Evolutionary conservation across 768 basidiomycete species (phyloP), one percentile per base, ranked within the genome.

Genomic region (Auricularia sp.): DNA sequence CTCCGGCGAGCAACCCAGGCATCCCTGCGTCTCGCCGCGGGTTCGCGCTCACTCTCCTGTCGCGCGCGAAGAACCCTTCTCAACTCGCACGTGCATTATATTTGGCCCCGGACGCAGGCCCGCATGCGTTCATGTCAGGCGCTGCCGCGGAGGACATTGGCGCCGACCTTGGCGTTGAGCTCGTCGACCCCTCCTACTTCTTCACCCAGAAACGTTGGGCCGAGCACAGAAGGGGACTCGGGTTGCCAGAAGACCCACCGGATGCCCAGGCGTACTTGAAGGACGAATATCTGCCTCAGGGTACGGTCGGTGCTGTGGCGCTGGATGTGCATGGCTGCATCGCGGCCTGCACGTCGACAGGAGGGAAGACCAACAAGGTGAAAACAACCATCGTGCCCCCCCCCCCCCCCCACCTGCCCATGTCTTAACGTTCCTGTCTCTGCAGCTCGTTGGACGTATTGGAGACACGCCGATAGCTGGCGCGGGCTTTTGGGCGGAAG

Each of bases 281-380:
- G 29, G 68, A 80, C 21, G 82, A 85, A 8, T 71, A 72, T 16
- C 76, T 84, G 66, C 88, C 91, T 3, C 87, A 75, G 16, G 91
- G 91, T 11, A 93, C 91, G 0, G 90, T 93, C 10, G 91, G 91
- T 21, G 91, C 91, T 1, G 90, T 93, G 7, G 90, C 88, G 3
- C 76, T 93, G 36, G 91, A 93, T 70, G 68, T 79, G 5, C 77
- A 84, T 29, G 91, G 91, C 0, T 91, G 90, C 70, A 85, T 93
- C 65, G 83, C 86, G 1, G 75, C 79, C 2, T 76, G 86, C 18
- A 93, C 91, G 1, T 91, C 90, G 1, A 93, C 91, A 0, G 91
- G 91, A 42, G 91, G 91, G 1, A 78, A 77, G 59, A 93, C 90
- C 43, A 93, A 93, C 74, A 93, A 93, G 39, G 39, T 42, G 5